Evolutionary conservation across 169 alveolate species (phyloP).

Genomic region (Cryptosporidium sp.): DNA sequence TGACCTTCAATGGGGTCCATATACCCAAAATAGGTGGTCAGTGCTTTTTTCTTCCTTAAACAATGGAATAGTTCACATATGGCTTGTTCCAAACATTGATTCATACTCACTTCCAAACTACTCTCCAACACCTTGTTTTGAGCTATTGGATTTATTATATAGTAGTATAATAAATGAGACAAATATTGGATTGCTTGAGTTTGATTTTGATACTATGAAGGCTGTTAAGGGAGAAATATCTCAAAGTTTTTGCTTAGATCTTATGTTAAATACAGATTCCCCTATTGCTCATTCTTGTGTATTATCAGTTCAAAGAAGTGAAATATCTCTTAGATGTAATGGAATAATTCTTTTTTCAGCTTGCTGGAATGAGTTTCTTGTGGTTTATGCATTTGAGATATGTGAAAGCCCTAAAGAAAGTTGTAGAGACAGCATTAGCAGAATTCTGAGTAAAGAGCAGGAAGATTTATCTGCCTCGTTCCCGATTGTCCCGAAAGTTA

Average conservation of each 20-base stretch:
- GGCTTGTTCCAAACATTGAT: conserved; percentile 57
- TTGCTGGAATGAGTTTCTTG: conserved; percentile 47
- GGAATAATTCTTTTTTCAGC: background rate
- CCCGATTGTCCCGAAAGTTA: conserved; percentile 17
- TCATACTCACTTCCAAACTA: conserved; percentile 42
- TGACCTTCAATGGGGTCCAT: conserved; percentile 71
- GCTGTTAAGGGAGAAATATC: background rate
- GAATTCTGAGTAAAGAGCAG: background rate
- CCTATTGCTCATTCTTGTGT: conserved; percentile 14
- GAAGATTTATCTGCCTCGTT: background rate
- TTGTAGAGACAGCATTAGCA: background rate
- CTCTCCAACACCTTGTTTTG: conserved; percentile 54
- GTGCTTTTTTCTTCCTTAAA: conserved; percentile 35
- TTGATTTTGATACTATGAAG: conserved; percentile 24
- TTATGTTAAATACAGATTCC: conserved; percentile 32
- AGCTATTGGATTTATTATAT: conserved; percentile 10
- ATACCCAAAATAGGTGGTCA: conserved; percentile 51
- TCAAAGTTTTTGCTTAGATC: conserved; percentile 4
- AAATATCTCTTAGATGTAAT: background rate
- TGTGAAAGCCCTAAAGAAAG: background rate
- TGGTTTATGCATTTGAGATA: background rate
- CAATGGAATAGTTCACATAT: conserved; percentile 45
- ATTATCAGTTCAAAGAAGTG: conserved; percentile 23
- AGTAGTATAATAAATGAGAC: background rate
- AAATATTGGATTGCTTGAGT: background rate